Conservation (phyloP, 1,284 basidiomycete genomes). For the Ceratobasidium theobromae region DNA sequence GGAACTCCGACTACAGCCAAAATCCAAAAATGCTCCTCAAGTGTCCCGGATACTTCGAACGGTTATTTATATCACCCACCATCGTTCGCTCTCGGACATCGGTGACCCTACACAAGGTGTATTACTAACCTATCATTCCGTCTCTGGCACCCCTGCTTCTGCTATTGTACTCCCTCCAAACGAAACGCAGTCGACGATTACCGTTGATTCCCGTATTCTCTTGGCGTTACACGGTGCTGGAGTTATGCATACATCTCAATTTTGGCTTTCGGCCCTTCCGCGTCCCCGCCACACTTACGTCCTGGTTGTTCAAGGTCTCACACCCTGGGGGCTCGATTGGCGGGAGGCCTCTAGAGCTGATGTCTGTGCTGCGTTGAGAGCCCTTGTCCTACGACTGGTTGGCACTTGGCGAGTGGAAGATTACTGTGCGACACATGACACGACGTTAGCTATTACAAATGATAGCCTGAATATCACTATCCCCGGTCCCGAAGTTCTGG, state of each 20-base stretch:
- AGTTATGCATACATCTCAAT: slow-evolving; percentile 55
- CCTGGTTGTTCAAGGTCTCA: slow-evolving; percentile 69
- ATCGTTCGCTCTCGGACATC: slow-evolving; percentile 30
- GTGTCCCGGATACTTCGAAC: slow-evolving; percentile 39
- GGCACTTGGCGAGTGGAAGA: slow-evolving; percentile 12
- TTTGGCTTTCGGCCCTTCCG: slow-evolving; percentile 63
- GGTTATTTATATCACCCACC: slow-evolving; percentile 50
- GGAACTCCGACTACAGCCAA: background rate
- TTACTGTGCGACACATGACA: slow-evolving; percentile 17
- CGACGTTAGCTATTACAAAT: background rate
- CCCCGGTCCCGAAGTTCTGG: slow-evolving; percentile 18
- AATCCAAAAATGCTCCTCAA: background rate
- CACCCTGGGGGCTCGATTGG: slow-evolving; percentile 84
- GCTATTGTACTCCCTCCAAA: slow-evolving; percentile 59
- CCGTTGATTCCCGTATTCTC: slow-evolving; percentile 51
- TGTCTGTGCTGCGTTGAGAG: slow-evolving; percentile 57
- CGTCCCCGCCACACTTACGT: slow-evolving; percentile 64
- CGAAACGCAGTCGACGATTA: slow-evolving; percentile 35
- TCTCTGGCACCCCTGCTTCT: slow-evolving; percentile 54
- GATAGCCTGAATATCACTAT: slow-evolving; percentile 26
- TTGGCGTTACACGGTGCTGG: slow-evolving; percentile 83
- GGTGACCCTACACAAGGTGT: background rate
- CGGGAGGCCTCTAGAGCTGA: slow-evolving; percentile 72
- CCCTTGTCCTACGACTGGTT: slow-evolving; percentile 41
- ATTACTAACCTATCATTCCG: slow-evolving; percentile 56